phyloP scores from a whole-genome alignment of 495 filamentous ascomycete genomes.

The Podospora anserina region DNA sequence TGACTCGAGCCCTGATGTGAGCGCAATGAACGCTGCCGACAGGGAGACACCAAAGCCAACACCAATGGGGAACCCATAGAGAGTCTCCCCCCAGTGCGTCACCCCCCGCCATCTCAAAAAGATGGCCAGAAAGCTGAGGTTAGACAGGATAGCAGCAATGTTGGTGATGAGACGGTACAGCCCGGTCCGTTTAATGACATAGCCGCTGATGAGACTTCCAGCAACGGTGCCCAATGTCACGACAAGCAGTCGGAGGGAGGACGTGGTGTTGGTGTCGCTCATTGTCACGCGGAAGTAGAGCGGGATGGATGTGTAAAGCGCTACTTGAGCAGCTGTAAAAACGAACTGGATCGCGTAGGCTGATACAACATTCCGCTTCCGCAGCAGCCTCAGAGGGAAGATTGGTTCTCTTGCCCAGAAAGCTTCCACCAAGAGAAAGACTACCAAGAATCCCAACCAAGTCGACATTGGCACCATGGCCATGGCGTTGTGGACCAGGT shows the following conservation, averaged over 20 bases:
- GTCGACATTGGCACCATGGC: conserved; percentile 8
- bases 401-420: conserved; percentile 19
- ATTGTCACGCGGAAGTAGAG: conserved; percentile 17
- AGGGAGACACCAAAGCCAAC: conserved; percentile 20
- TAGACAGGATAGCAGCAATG: conserved; percentile 4
- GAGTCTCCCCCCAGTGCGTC: conserved; percentile 14
- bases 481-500: background rate
- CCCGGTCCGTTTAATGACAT: conserved; percentile 17
- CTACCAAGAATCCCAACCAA: conserved; percentile 12
- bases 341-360: conserved; percentile 19
- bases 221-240: conserved; percentile 16
- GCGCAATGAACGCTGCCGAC: conserved; percentile 21
- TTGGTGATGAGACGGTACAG: conserved; percentile 13
- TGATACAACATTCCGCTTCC: conserved; percentile 10
- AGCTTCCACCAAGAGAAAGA: conserved; percentile 12
- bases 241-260: conserved; percentile 9
- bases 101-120: conserved; percentile 15
- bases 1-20: conserved; percentile 12
- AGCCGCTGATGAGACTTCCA: conserved; percentile 15
- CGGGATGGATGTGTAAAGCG: conserved; percentile 14
- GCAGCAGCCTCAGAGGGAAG: conserved; percentile 5
- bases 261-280: conserved; percentile 2
- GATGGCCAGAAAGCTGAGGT: conserved; percentile 14
- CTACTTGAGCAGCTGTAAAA: conserved; percentile 19
- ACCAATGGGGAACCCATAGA: conserved; percentile 21